Conservation (phyloP, 495 filamentous ascomycete species). For the Trypethelium eluteriae region DNA sequence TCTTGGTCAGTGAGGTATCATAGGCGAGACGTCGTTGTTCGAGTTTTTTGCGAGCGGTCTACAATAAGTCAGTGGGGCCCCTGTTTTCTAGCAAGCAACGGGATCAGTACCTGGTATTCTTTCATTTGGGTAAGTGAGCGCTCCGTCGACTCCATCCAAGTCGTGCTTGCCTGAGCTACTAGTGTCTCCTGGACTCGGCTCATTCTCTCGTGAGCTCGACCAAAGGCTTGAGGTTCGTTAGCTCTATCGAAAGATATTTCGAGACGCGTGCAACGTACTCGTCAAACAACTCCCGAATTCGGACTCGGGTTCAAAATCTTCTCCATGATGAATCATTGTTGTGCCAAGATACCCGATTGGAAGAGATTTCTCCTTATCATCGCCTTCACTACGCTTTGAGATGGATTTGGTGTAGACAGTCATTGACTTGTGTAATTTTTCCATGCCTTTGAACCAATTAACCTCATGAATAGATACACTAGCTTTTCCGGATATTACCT, state of each 20-base stretch:
- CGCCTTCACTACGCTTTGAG: conserved; percentile 74
- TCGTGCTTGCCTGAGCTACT: conserved; percentile 68
- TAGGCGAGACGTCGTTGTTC: conserved; percentile 85
- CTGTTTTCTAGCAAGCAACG: background rate
- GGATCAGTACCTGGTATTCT: conserved; percentile 73
- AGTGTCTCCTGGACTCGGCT: conserved; percentile 82
- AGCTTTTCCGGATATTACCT: conserved; percentile 46
- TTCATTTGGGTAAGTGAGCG: conserved; percentile 91
- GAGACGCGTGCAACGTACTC: conserved; percentile 44
- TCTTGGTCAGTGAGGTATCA: conserved; percentile 81
- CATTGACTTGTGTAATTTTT: conserved; percentile 85
- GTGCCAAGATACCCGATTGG: conserved; percentile 75
- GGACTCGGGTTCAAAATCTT: conserved; percentile 86
- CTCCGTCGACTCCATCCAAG: conserved; percentile 89
- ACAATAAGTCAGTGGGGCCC: background rate
- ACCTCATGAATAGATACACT: background rate
- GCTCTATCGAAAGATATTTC: background rate
- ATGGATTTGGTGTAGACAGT: conserved; percentile 83
- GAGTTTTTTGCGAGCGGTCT: conserved; percentile 89
- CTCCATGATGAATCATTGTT: conserved; percentile 84
- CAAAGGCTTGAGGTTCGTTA: conserved; percentile 26
- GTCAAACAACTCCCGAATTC: conserved; percentile 88
- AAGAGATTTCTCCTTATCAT: conserved; percentile 77
- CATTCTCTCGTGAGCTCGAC: conserved; percentile 72
- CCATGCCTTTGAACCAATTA: conserved; percentile 56